These are phyloP conservation scores for Kickxella alabastrina DNA, from an alignment of 192 early-diverging fungal genomes.

Conservation along the genomic window DNA sequence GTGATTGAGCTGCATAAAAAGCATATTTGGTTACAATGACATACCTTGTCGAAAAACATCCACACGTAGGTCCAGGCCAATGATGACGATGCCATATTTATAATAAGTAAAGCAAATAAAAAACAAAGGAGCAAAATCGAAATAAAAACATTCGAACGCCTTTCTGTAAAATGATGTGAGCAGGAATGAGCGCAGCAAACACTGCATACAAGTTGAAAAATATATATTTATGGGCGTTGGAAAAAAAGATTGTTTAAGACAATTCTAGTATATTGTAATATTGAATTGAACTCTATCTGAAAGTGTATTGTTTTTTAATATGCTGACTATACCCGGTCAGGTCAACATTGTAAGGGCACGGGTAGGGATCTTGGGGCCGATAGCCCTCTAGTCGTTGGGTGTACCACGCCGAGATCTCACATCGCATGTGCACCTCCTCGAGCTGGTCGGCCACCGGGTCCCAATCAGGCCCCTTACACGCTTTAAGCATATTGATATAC, in stretches of 20 bases:
- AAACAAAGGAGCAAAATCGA: too few species aligned
- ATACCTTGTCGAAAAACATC: conserved; percentile 25
- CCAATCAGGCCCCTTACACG: conserved; percentile 23
- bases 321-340: conserved; percentile 18
- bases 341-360: conserved; percentile 27
- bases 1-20: not conserved
- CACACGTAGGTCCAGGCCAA: not conserved
- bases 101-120: not conserved
- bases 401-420: conserved; percentile 39
- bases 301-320: too few species aligned
- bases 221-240: not conserved
- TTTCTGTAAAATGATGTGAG: too few species aligned
- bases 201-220: too few species aligned
- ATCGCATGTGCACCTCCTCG: conserved; percentile 39
- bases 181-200: too few species aligned
- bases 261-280: too few species aligned
- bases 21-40: too few species aligned
- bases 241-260: too few species aligned
- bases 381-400: conserved; percentile 16
- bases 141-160: too few species aligned
- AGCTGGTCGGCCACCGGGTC: conserved; percentile 34
- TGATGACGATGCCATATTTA: not conserved
- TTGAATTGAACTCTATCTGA: too few species aligned
- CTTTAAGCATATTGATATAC: conserved; percentile 21
- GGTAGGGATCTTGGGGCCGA: conserved; percentile 14